Evolutionary conservation across 139 green algal genomes (phyloP).

Genomic region (Astrephomene gubernaculifera): DNA sequence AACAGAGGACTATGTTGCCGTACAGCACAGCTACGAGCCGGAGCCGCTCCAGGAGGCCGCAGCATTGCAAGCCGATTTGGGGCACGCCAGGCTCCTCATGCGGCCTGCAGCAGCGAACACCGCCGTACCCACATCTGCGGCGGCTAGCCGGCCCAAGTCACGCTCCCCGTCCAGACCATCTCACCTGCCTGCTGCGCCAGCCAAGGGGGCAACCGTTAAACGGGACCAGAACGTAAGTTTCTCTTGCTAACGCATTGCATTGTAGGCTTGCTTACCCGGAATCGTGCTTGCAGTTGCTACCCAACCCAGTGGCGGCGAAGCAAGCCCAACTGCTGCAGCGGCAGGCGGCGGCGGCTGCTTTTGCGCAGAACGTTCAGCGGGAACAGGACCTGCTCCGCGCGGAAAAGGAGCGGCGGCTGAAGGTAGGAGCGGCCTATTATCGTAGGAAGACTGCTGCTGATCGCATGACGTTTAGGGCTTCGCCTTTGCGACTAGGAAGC

Average conservation of each 20-base stretch:
- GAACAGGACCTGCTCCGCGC: not conserved
- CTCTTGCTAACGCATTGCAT: not conserved
- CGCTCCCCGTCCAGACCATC: not conserved
- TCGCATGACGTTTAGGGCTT: no score
- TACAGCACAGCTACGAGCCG: not conserved
- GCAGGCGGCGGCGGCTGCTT: not conserved
- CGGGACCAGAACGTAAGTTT: conserved; percentile 24
- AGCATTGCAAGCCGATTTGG: not conserved
- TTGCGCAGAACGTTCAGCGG: conserved; percentile 3
- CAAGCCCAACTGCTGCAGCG: conserved; percentile 2
- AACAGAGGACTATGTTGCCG: no score
- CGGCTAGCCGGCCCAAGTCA: not conserved
- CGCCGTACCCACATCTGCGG: not conserved
- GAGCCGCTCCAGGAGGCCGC: not conserved
- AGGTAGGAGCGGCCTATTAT: no score
- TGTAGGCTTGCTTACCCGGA: no score
- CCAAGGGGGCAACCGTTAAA: conserved; percentile 5
- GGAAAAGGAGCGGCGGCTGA: conserved; percentile 27
- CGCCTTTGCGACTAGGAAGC: no score
- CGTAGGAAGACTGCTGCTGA: no score
- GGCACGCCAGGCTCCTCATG: not conserved
- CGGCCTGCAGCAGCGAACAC: not conserved
- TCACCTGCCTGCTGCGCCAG: conserved; percentile 14
- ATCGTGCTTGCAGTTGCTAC: conserved; percentile 22
- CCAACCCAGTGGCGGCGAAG: conserved; percentile 21